Percentiles rank a stretch among this genome's conserved stretches.
These are phyloP conservation scores for Penicillium manginii DNA, from an alignment of 495 filamentous ascomycete species.

Conservation along the genomic window DNA sequence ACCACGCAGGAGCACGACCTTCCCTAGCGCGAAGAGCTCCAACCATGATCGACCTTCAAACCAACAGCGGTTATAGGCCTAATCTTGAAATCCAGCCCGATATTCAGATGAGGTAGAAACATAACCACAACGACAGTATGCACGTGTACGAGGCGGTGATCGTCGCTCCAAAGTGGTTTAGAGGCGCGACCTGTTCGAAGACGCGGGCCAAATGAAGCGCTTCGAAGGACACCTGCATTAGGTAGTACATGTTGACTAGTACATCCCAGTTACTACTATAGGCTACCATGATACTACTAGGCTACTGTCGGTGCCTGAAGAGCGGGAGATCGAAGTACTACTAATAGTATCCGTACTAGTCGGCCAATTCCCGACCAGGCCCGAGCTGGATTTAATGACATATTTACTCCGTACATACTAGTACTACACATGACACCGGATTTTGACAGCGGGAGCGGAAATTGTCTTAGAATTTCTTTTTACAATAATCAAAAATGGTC, in stretches of 20 bases:
- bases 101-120: neutral
- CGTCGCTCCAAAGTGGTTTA: neutral
- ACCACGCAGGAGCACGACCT: neutral
- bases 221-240: neutral
- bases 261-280: too few relatives aligned
- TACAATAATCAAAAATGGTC: neutral
- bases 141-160: neutral
- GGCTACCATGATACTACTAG: too few relatives aligned
- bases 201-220: neutral
- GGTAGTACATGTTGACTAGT: too few relatives aligned
- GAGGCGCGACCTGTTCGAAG: neutral
- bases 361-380: too few relatives aligned
- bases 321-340: too few relatives aligned
- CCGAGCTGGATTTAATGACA: too few relatives aligned
- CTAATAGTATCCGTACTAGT: too few relatives aligned
- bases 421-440: neutral
- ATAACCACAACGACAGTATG: neutral
- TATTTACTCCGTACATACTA: too few relatives aligned
- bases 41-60: constrained; percentile 1
- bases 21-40: constrained; percentile 2
- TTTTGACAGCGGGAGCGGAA: neutral
- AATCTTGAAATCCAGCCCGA: neutral
- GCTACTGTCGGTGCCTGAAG: too few relatives aligned
- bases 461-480: neutral
- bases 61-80: constrained; percentile 6